Evolutionary conservation across 2,329 filamentous ascomycete genomes (phyloP).

Genomic region (Exophiala dermatitidis): DNA sequence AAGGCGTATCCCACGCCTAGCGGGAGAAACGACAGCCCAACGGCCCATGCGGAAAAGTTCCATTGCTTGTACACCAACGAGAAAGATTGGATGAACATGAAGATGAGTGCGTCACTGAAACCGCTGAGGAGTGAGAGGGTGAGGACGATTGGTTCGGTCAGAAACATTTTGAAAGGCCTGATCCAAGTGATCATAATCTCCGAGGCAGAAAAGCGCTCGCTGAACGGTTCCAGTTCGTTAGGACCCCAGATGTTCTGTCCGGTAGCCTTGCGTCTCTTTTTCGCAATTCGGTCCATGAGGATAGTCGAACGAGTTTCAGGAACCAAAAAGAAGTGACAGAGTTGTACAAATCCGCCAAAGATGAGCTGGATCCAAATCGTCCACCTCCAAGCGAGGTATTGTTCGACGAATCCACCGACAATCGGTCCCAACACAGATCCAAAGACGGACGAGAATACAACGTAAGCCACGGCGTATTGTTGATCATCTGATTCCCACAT

Average conservation of each 20-base stretch:
- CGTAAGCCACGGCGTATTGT: constrained; percentile 68
- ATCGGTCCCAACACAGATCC: constrained; percentile 71
- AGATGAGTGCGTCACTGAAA: constrained; percentile 59
- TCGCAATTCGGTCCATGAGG: constrained; percentile 72
- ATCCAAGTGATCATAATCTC: constrained; percentile 53
- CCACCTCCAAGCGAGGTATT: constrained; percentile 65
- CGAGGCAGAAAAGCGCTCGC: constrained; percentile 48
- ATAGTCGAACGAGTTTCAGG: constrained; percentile 72
- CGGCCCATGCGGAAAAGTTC: constrained; percentile 46
- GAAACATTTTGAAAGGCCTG: constrained; percentile 57
- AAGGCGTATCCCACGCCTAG: constrained; percentile 54
- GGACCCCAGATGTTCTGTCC: constrained; percentile 63
- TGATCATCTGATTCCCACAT: constrained; percentile 64
- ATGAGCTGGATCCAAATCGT: constrained; percentile 81
- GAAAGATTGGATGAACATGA: constrained; percentile 60
- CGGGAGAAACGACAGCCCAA: constrained; percentile 50
- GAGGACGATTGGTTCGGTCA: constrained; percentile 58
- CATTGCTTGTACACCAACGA: constrained; percentile 54
- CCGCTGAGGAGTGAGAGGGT: constrained; percentile 56
- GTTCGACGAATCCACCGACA: constrained; percentile 67
- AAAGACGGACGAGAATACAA: constrained; percentile 72
- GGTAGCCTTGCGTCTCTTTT: constrained; percentile 59
- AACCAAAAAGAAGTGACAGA: constrained; percentile 60
- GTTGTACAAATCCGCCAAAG: constrained; percentile 62
- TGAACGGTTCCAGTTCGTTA: constrained; percentile 58